Base-by-base conservation (phyloP, 495 filamentous ascomycete genomes). In the Aspergillus hancockii region DNA sequence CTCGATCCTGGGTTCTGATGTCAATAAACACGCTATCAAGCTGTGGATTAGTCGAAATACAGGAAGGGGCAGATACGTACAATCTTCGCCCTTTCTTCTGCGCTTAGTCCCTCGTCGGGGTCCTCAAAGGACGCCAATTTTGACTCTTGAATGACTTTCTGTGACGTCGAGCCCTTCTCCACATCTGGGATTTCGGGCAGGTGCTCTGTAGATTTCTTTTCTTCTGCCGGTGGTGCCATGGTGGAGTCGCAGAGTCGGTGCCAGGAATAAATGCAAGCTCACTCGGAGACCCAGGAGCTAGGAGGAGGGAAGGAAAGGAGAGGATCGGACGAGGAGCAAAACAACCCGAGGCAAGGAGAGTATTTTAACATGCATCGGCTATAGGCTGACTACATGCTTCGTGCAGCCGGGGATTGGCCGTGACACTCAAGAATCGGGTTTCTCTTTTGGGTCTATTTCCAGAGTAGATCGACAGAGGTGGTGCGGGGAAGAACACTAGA, bases 91-190 rank as follows among this genome's bases (percentile, higher is more conserved):
- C 77, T 84, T 66, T 93, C 90, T 38, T 83, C 88, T 0, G 80
- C 81, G 49, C 78, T 88, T 50, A 90, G 68, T 28, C 87, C 85
- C 23, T 83, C 84, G 65, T 92, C 90, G 0, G 88, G 89, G 61
- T 91, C 87, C 45, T 76, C 73, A 32, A 78, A 68, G 0, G 71
- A 70, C 6, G 56, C 61, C 6, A 69, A 49, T 46, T 58, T 63
- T 1, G 63, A 59, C 13, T 58, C 34, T 16, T 10, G 32, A n/a
- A 53, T 32, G 0, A 34, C 6, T 34, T 59, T 55, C 5, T 57
- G 34, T 2, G 28, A 54, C 14, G 49, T 34, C 9, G 40, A 31
- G 10, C 58, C 30, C 28, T 64, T 66, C 60, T 74, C 73, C 4
- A 59, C 13, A 55, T 74, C 73, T 2, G 61, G 63, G 9, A 54